These are phyloP conservation scores for Royoungia palumana DNA, from an alignment of 768 basidiomycete genomes.

Conservation along the genomic window DNA sequence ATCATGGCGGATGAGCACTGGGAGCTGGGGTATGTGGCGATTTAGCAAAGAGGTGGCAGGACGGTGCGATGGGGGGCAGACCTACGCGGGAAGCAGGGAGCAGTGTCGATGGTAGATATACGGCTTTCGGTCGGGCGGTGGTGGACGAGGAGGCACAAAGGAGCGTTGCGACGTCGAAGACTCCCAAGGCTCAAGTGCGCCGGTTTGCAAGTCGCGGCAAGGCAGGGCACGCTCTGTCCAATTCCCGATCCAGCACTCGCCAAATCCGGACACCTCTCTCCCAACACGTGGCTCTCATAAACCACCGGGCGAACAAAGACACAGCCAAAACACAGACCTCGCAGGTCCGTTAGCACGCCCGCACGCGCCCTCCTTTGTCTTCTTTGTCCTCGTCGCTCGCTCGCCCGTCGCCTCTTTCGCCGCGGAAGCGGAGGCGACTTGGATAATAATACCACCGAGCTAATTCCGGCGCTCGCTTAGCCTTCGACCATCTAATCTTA, in stretches of 20 bases:
- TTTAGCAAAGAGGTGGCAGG: constrained; percentile 7
- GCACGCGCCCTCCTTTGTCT: constrained; percentile 3
- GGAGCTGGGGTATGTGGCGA: constrained; percentile 12
- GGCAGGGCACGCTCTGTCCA: constrained; percentile 32
- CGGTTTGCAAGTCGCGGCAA: constrained; percentile 31
- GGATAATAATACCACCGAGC: not conserved
- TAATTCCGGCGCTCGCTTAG: constrained; percentile 11
- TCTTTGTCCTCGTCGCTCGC: not conserved
- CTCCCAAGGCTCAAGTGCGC: constrained; percentile 22
- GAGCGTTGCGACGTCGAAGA: constrained; percentile 18
- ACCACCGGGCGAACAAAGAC: not conserved
- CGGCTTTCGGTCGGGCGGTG: not conserved
- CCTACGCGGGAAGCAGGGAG: constrained; percentile 1
- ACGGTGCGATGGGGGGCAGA: not conserved
- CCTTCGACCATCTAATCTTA: constrained; percentile 30
- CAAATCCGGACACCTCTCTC: constrained; percentile 24
- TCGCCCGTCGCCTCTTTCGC: not conserved
- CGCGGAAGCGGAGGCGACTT: constrained; percentile 2
- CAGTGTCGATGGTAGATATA: constrained; percentile 4
- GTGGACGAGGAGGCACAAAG: constrained; percentile 7
- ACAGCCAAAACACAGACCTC: too few relatives aligned
- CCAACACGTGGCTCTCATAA: constrained; percentile 28
- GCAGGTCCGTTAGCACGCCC: too few relatives aligned
- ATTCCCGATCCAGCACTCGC: constrained; percentile 27
- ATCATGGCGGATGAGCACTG: constrained; percentile 19